A percentile compares a stretch with the other conserved stretches of the same genome.
Evolutionary conservation across 176 grass and related monocot species (phyloP).

Genomic region (Phyllostachys edulis): DNA sequence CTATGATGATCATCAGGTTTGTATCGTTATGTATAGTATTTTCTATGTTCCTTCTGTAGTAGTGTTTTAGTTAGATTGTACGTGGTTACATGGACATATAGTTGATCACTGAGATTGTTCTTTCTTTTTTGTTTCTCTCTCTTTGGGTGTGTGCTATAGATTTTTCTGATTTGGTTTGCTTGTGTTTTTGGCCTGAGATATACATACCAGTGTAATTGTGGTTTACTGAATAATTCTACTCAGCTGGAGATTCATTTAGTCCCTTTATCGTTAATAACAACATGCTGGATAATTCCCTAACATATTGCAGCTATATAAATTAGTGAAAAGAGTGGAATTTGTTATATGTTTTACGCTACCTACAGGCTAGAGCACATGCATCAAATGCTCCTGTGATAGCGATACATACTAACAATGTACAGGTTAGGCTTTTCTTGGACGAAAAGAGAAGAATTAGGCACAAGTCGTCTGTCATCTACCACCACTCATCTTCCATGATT

Average conservation of each 20-base stretch:
- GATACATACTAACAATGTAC: background rate
- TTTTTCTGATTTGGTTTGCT: no score
- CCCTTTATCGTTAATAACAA: background rate
- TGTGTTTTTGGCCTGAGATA: background rate
- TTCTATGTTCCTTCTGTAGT: background rate
- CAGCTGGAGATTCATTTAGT: background rate
- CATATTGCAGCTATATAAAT: background rate
- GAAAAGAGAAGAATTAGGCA: conserved; percentile 8
- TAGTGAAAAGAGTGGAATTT: background rate
- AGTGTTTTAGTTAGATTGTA: background rate
- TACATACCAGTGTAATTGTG: background rate
- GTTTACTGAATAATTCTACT: background rate
- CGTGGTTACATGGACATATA: background rate
- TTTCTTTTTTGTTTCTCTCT: no score
- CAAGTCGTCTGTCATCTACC: conserved; percentile 13
- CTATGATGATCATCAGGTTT: background rate
- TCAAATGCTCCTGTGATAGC: conserved; percentile 15
- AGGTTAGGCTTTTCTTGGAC: background rate
- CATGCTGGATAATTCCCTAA: background rate
- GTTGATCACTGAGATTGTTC: background rate
- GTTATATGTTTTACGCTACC: background rate
- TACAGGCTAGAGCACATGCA: background rate
- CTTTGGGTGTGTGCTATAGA: no score
- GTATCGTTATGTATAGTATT: background rate
- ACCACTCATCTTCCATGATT: conserved; percentile 22